phyloP scores from a whole-genome alignment of 139 green algal species.

The Trebouxia sp. region DNA sequence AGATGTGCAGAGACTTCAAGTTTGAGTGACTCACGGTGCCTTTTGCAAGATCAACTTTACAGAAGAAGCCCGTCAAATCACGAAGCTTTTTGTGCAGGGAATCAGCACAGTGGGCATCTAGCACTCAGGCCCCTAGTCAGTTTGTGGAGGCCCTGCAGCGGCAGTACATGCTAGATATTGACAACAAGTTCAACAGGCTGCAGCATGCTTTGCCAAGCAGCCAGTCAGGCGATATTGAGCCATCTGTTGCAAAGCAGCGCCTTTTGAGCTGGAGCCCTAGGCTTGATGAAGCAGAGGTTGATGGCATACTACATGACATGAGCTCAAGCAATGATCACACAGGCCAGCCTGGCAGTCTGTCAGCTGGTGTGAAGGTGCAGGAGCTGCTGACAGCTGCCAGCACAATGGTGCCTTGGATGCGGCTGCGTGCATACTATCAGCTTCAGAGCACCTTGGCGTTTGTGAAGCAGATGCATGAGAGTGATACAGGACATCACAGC shows the following conservation, averaged over 20 bases:
- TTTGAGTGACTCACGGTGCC: too few species aligned
- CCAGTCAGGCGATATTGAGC: neutral
- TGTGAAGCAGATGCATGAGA: slow-evolving; percentile 10
- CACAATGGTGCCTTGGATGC: neutral
- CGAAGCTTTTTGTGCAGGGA: neutral
- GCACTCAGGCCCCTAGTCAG: neutral
- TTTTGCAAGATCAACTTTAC: too few species aligned
- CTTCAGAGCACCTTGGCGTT: neutral
- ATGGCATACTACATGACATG: neutral
- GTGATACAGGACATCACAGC: neutral
- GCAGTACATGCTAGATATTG: slow-evolving; percentile 18
- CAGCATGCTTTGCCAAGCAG: neutral
- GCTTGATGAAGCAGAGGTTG: neutral
- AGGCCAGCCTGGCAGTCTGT: neutral
- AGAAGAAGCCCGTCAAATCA: neutral
- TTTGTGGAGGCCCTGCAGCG: slow-evolving; percentile 8
- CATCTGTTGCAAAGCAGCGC: neutral
- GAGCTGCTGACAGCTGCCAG: neutral
- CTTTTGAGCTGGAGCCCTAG: neutral
- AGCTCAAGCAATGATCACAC: neutral
- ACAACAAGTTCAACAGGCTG: neutral
- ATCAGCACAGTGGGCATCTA: neutral
- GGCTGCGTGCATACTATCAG: slow-evolving; percentile 15
- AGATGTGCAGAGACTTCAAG: too few species aligned
- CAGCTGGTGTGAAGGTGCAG: neutral